These are phyloP conservation scores for Zygosaccharomyces siamensis DNA, from an alignment of 805 yeast species.

Conservation along the genomic window DNA sequence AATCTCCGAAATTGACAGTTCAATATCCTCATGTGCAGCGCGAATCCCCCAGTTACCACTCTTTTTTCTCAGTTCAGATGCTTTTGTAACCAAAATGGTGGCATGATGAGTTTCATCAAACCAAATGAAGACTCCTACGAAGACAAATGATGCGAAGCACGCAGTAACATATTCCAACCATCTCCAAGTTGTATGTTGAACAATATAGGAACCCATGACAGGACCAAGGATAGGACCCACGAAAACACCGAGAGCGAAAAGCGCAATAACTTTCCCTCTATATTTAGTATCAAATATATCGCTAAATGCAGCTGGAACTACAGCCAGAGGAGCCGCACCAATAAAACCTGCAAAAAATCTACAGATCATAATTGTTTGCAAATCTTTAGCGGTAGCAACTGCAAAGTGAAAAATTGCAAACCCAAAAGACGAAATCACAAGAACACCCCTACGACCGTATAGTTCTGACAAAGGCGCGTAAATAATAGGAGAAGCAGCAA, in stretches of 20 bases:
- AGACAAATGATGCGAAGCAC: constrained; percentile 45
- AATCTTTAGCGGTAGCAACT: constrained; percentile 69
- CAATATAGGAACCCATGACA: constrained; percentile 65
- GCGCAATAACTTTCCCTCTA: constrained; percentile 72
- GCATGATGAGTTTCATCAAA: constrained; percentile 71
- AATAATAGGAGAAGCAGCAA: constrained; percentile 85
- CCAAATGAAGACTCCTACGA: constrained; percentile 38
- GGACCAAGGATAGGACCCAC: constrained; percentile 83
- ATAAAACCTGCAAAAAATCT: constrained; percentile 76
- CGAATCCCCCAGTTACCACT: constrained; percentile 82
- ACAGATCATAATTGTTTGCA: constrained; percentile 71
- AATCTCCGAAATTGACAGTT: constrained; percentile 53
- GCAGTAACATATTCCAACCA: constrained; percentile 75
- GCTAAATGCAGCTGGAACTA: constrained; percentile 81
- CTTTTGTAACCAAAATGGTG: constrained; percentile 56
- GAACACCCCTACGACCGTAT: constrained; percentile 62
- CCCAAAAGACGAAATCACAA: constrained; percentile 53
- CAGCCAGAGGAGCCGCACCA: constrained; percentile 83
- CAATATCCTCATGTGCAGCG: constrained; percentile 67
- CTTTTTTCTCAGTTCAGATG: constrained; percentile 53
- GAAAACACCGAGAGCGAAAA: constrained; percentile 70
- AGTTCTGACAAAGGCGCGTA: constrained; percentile 89
- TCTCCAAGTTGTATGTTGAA: constrained; percentile 72
- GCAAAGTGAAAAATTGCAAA: constrained; percentile 62
- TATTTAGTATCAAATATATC: constrained; percentile 63